Evolutionary conservation across 805 yeast genomes (phyloP).

Genomic region (Myxozyma melibiosi): DNA sequence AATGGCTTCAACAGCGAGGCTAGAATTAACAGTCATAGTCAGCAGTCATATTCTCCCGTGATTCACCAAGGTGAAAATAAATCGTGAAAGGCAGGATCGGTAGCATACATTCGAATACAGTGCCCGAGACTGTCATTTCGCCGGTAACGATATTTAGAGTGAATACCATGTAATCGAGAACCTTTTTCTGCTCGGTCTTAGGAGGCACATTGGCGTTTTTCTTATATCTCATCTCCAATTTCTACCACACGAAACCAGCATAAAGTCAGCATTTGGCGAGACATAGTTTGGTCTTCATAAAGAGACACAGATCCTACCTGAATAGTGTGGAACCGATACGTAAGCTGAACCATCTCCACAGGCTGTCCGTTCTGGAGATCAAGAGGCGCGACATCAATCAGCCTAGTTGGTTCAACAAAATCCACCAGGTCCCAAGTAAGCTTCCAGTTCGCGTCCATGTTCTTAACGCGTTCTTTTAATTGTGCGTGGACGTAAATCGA

Average conservation of each 20-base stretch:
- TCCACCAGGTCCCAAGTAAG: slow-evolving; percentile 19
- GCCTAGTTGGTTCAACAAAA: slow-evolving; percentile 11
- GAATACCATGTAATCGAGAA: slow-evolving; percentile 28
- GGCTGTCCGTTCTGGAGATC: slow-evolving; percentile 19
- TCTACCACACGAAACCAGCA: no score
- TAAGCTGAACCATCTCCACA: slow-evolving; percentile 19
- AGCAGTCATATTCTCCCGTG: not conserved
- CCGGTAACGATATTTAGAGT: slow-evolving; percentile 11
- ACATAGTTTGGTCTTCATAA: no score
- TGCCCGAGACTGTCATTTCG: slow-evolving; percentile 22
- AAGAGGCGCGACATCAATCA: slow-evolving; percentile 19
- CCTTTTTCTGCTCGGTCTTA: slow-evolving; percentile 10
- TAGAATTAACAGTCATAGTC: not conserved
- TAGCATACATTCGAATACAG: slow-evolving; percentile 32
- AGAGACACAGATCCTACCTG: no score
- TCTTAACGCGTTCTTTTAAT: slow-evolving; percentile 21
- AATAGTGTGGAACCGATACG: slow-evolving; percentile 18
- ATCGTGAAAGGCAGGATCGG: not conserved
- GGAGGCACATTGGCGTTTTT: slow-evolving; percentile 16
- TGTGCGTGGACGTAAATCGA: slow-evolving; percentile 24
- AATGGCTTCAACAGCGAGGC: slow-evolving; percentile 23
- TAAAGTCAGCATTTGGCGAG: not conserved
- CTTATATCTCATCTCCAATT: slow-evolving; percentile 13
- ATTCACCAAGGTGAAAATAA: not conserved
- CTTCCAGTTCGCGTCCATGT: slow-evolving; percentile 26